Conservation (phyloP, 768 basidiomycete species). For the Panellus pusillus region DNA sequence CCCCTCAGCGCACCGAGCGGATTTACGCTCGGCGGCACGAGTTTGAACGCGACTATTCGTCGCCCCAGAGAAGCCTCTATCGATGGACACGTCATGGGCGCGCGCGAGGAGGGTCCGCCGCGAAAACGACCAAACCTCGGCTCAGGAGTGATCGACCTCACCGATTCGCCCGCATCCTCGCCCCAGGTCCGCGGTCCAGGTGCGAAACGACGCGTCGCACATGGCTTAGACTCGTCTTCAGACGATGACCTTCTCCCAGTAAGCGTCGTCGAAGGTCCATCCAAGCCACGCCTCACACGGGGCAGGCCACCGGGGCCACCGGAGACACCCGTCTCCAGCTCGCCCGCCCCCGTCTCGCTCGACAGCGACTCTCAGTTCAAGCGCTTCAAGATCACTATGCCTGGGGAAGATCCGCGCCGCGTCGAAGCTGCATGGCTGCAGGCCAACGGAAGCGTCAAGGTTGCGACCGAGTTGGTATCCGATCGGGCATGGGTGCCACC, state of each 20-base stretch:
- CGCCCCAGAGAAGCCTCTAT: constrained; percentile 39
- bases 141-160: constrained; percentile 38
- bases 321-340: too few relatives aligned
- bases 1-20: constrained; percentile 60
- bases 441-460: constrained; percentile 58
- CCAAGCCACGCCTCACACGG: constrained; percentile 56
- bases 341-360: constrained; percentile 16
- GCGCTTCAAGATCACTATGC: constrained; percentile 64
- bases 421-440: constrained; percentile 70
- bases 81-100: constrained; percentile 36
- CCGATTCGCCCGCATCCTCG: constrained; percentile 50
- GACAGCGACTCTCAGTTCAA: constrained; percentile 45
- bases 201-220: constrained; percentile 44
- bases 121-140: constrained; percentile 70
- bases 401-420: constrained; percentile 41
- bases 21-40: constrained; percentile 44
- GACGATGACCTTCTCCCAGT: constrained; percentile 72
- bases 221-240: constrained; percentile 49
- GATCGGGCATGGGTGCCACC: constrained; percentile 56
- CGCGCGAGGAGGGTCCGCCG: constrained; percentile 64
- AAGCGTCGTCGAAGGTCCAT: constrained; percentile 39
- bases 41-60: constrained; percentile 55
- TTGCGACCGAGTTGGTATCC: constrained; percentile 56
- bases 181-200: constrained; percentile 58
- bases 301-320: constrained; percentile 32